Conservation (phyloP, 352 stramenopile genomes). For the Pythium apleroticum region DNA sequence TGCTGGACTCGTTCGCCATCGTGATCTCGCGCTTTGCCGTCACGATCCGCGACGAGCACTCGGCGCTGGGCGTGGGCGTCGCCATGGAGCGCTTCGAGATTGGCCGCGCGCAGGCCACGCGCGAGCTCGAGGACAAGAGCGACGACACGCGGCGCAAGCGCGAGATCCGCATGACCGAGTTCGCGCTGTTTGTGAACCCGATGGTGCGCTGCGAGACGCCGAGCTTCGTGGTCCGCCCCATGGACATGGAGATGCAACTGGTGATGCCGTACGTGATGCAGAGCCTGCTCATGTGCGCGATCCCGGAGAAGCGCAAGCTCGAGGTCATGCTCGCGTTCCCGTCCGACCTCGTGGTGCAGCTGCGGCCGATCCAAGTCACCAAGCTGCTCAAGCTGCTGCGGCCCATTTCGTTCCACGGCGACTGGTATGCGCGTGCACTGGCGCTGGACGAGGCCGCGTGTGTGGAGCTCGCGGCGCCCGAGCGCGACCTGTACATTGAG, state of each 20-base stretch:
- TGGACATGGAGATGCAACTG: constrained; percentile 58
- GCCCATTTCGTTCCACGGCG: constrained; percentile 60
- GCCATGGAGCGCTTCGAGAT: constrained; percentile 64
- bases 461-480: constrained; percentile 43
- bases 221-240: constrained; percentile 49
- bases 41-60: constrained; percentile 63
- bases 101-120: constrained; percentile 28
- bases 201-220: constrained; percentile 28
- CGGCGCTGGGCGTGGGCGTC: constrained; percentile 50
- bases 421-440: constrained; percentile 60
- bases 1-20: constrained; percentile 75
- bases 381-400: constrained; percentile 60
- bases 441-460: constrained; percentile 65
- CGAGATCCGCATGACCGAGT: constrained; percentile 51
- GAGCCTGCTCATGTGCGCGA: constrained; percentile 50
- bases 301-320: constrained; percentile 38
- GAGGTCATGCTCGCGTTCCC: constrained; percentile 57
- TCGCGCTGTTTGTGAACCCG: constrained; percentile 69
- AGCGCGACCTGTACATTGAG: constrained; percentile 59
- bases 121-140: constrained; percentile 2
- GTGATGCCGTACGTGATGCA: constrained; percentile 71
- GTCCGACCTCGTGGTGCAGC: constrained; percentile 41
- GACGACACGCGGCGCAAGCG: constrained; percentile 43
- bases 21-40: constrained; percentile 47
- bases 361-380: constrained; percentile 62